Evolutionary conservation across 2,329 filamentous ascomycete genomes (phyloP), one percentile per base, ranked within the genome.

Genomic region (Penicillium sp.): DNA sequence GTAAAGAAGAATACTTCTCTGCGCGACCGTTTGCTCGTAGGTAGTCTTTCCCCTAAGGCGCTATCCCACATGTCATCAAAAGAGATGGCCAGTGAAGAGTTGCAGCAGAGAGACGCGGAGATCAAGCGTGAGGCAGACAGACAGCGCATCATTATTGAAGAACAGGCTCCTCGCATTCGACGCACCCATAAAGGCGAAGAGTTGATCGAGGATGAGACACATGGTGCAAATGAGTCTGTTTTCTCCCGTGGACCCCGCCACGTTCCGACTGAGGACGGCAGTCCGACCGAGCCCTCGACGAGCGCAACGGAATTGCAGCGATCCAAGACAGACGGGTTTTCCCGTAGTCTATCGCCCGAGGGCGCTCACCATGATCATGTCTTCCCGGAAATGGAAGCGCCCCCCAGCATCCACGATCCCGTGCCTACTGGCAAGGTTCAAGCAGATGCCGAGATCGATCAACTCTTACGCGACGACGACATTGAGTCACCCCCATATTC

Each of bases 111-210:
- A 58, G 77, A 82, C 49, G 75, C 76, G 27, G 76, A 79, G 54
- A 77, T 82, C 52, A 77, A 78, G 58, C 70, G 75, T 12, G 76
- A 78, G 47, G 73, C 84, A 34, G 81, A 84, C 62, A 72, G 74
- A 34, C 78, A 82, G 53, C 88, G 92, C 38, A 91, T 93, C 39
- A 80, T 95, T 29, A 84, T 92, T 52, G 81, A 89, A 12, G 82
- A 88, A 16, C 79, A 82, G 41, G 89, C 82, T 1, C 87, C 91
- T 3, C 83, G 90, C 3, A 85, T 96, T 49, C 82, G 90, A 61
- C 84, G 88, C 59, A 96, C 92, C 2, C 92, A 97, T 74, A 97
- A 97, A 70, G 93, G 93, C 11, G 91, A 96, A 50, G 93, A 97
- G 66, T 71, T 95, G 13, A 80, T 97, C 13, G 90, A 92, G 54